Evolutionary conservation across 208 protist species (phyloP), one percentile per base, ranked within the genome.

Genomic region (Leishmania major): DNA sequence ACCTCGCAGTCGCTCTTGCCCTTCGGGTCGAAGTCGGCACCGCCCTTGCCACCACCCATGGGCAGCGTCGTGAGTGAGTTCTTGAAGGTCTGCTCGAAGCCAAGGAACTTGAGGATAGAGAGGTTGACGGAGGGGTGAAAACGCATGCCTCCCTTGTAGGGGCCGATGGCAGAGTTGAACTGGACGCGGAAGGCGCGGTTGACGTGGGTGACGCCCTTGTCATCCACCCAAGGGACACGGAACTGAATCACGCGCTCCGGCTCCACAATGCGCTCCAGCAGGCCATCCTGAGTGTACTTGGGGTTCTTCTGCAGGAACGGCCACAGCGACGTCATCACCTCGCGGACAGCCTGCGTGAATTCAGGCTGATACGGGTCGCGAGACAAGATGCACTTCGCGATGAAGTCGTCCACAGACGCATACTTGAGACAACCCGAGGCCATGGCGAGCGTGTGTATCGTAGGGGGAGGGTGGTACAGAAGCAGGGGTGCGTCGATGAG

Each of bases 71-170:
- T 99, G 35, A 99, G 90, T 35, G 96, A 89, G 85, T 99, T 99
- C 88, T 99, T 99, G 80, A 99, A 98, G 74, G 90, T 98, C 88
- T 99, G 97, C 87, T 99, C 97, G 85, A 99, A 99, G 76, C 95
- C 98, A n/a, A 99, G 89, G 83, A 99, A 99, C 87, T 98, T 98
- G 25, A 98, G 85, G 57, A 98, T 96, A 62, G 88, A 94, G 31
- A 98, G 85, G 83, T 97, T 97, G n/a, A 98, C 95, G 5, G 89
- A 89, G 28, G 91, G 93, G 78, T 96, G 93, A 76, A 96, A 95
- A 57, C 91, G 85, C 85, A 94, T 94, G 85, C 93, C 98, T 74
- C 98, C 98, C 87, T 99, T 99, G 92, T 99, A 99, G 49, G 98
- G 98, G 31, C 98, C 98, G 75, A 98, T 91, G 64, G 96, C 85